Evolutionary conservation across 2,329 filamentous ascomycete genomes (phyloP).

Genomic region (Aspergillus pseudoterreus): DNA sequence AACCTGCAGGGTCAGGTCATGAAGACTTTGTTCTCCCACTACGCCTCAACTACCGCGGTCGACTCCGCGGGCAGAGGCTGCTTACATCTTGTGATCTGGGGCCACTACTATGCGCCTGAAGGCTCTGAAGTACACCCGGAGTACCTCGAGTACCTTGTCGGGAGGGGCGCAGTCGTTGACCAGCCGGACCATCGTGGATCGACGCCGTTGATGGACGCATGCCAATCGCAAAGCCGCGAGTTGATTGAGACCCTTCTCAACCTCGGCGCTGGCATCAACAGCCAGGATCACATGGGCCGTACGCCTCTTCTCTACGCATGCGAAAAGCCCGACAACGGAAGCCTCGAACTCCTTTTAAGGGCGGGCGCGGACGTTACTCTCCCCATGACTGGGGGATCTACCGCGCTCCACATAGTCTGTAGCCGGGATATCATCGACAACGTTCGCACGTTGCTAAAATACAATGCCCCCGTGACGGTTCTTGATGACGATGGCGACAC

Average conservation of each 20-base stretch:
- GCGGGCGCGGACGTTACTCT: background rate
- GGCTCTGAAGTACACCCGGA: background rate
- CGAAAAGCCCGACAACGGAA: background rate
- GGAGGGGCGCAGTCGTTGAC: background rate
- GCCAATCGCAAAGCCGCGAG: background rate
- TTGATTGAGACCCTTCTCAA: background rate
- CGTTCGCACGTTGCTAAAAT: background rate
- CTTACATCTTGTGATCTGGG: background rate
- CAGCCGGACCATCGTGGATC: background rate
- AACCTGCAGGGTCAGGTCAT: background rate
- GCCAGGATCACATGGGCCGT: background rate
- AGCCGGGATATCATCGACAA: background rate
- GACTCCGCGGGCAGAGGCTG: background rate
- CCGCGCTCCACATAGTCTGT: background rate
- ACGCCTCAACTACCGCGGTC: background rate
- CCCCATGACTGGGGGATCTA: background rate
- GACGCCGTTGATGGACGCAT: background rate
- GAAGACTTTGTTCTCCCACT: background rate
- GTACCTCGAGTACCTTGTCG: background rate
- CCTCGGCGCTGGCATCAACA: background rate
- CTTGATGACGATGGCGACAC: background rate
- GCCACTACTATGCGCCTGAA: background rate
- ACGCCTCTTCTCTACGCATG: background rate
- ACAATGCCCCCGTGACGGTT: background rate
- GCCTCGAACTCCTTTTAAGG: background rate